Evolutionary conservation across 2,329 filamentous ascomycete species (phyloP).

Genomic region (Aureobasidium musti): DNA sequence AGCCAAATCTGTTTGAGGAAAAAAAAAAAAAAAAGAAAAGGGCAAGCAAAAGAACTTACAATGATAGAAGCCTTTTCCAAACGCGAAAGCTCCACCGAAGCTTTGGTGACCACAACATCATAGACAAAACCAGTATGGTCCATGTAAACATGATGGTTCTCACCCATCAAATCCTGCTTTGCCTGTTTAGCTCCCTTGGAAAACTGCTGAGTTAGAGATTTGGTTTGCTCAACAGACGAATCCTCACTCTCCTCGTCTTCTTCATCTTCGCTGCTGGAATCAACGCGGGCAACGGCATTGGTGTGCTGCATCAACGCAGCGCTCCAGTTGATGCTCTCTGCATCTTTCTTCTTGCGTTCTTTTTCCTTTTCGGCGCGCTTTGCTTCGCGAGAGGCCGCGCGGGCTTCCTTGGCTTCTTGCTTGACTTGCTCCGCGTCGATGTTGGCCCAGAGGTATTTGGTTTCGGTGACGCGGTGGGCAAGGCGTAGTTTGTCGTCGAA

Average conservation of each 20-base stretch:
- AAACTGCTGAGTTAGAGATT: slow-evolving; percentile 32
- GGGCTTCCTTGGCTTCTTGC: slow-evolving; percentile 38
- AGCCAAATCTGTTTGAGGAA: background rate
- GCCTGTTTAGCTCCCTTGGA: slow-evolving; percentile 36
- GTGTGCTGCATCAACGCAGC: slow-evolving; percentile 22
- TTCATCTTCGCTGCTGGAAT: background rate
- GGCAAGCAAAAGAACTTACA: slow-evolving; percentile 54
- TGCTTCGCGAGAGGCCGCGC: slow-evolving; percentile 38
- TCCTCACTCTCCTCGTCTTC: background rate
- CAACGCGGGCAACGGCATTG: background rate
- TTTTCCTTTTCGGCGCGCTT: slow-evolving; percentile 32
- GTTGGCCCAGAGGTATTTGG: slow-evolving; percentile 41
- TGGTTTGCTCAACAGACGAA: background rate
- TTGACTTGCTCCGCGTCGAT: slow-evolving; percentile 35
- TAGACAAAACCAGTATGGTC: slow-evolving; percentile 66
- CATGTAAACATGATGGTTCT: slow-evolving; percentile 64
- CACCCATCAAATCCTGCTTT: slow-evolving; percentile 42
- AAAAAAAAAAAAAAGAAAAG: background rate
- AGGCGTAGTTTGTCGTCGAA: slow-evolving; percentile 52
- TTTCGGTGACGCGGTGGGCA: slow-evolving; percentile 40
- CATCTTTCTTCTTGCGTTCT: slow-evolving; percentile 39
- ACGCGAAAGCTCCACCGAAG: slow-evolving; percentile 50
- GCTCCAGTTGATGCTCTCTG: slow-evolving; percentile 34
- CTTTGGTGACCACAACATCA: slow-evolving; percentile 61
- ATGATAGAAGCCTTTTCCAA: slow-evolving; percentile 63